Base-by-base conservation (phyloP, 108 stramenopile species). In the Nitzschia palea region DNA sequence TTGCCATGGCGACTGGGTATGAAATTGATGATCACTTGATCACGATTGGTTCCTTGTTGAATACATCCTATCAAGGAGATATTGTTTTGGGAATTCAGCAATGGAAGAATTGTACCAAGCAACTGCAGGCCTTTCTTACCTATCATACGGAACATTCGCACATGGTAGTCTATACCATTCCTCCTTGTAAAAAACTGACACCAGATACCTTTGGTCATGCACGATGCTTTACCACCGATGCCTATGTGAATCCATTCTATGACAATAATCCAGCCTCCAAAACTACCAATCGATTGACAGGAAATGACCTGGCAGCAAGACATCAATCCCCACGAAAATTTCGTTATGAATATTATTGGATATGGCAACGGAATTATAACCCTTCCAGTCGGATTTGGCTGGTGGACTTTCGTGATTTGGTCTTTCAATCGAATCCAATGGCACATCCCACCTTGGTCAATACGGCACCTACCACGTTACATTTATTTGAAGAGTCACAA, bases 321-420 rank as follows among this genome's bases (percentile, higher is more conserved):
- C 55, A 56, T 56, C 55, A 56, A 33, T 56, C 55, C n/a, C 31
- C 55, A 14, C 55, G 55, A 29, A 27, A 42, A 15, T 26, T 75
- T 29, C 68, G 76, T 26, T 77, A 52, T 32, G 76, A 77, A 66
- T 62, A 71, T 42, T 77, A 71, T 32, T 77, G 69, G 68, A 62
- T 50, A 2, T 77, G 76, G 76, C 35, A 43, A 1, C n/a, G 0
- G 33, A 12, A 48, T 22, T 77, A 77, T 40, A 18, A 26, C 14
- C 43, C 68, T 33, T 54, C 40, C 3, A 22, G 31, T 4, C n/a
- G 53, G 10, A 65, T 77, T 26, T 43, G 61, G 2, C 14, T 77
- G 1, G 28, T 43, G 4, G 76, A 77, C 51, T 50, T 32, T 23
- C 62, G 76, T 9, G 76, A 77, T 52, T 37, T 71, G 17, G 64